Evolutionary conservation across 2,329 filamentous ascomycete species (phyloP), one percentile per base, ranked within the genome.

Genomic region (Cyanodermella asteris): DNA sequence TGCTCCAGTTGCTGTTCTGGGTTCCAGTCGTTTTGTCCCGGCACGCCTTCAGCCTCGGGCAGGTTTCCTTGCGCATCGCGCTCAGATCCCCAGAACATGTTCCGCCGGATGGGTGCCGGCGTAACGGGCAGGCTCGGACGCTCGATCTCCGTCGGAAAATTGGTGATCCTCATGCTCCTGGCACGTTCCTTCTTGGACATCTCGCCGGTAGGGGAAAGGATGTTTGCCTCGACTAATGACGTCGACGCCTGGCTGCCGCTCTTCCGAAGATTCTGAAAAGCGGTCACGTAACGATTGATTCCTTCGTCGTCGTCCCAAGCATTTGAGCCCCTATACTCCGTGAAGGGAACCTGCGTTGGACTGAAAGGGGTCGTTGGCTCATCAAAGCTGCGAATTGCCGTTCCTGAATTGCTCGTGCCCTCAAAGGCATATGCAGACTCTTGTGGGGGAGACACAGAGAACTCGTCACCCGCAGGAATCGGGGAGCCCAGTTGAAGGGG

Each of bases 301-400:
- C 78, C 74, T 8, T 77, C 76, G 26, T 90, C 64, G 26, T 78
- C 76, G 40, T 97, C 87, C 87, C 87, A 97, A 10, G 80, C 82
- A 46, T 94, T 97, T 25, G 59, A 65, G 23, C 69, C 63, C n/a
- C 66, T 57, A 44, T 74, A 91, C 23, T 60, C 60, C 33, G 67
- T 62, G 76, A 77, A 91, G 12, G 69, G 20, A 16, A 28, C 37
- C 21, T n/a, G n/a, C n/a, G 34, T 14, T 24, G 27, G 17, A 18
- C 11, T 23, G 23, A 30, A 11, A 12, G 26, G 11, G 31, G 39
- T 18, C 29, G 35, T 32, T 33, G 37, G 27, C 12, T n/a, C n/a
- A n/a, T n/a, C n/a, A n/a, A n/a, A n/a, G n/a, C n/a, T n/a, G n/a
- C n/a, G n/a, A n/a, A n/a, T n/a, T n/a, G n/a, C n/a, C n/a, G n/a